Conservation (phyloP, 257 asterid species). For the Cynanchum wilfordii region DNA sequence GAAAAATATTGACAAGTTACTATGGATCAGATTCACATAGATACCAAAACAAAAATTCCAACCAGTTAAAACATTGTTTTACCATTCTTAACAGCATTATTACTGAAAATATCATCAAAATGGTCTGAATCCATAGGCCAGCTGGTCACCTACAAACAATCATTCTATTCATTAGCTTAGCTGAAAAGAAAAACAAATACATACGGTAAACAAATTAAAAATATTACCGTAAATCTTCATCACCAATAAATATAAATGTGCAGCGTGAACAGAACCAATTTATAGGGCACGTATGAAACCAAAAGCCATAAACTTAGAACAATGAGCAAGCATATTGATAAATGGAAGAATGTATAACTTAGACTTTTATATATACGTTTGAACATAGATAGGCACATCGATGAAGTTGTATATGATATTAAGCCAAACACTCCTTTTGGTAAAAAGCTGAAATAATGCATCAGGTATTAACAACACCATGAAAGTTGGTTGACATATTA, state of each 20-base stretch:
- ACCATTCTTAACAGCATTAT: constrained; percentile 41
- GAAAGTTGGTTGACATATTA: not conserved
- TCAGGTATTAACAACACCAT: not conserved
- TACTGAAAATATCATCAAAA: constrained; percentile 20
- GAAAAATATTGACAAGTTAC: constrained; percentile 7
- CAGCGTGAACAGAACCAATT: not conserved
- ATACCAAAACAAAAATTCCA: not conserved
- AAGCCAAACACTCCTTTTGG: not conserved
- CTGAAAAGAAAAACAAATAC: not conserved
- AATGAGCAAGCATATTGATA: not conserved
- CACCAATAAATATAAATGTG: not conserved
- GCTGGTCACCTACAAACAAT: not conserved
- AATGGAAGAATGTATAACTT: not conserved
- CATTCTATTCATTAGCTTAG: not conserved
- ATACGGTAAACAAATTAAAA: not conserved
- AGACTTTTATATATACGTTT: not conserved
- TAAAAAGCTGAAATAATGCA: not conserved
- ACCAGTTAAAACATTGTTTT: not conserved
- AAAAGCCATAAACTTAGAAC: not conserved
- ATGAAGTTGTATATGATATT: not conserved
- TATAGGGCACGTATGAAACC: not conserved
- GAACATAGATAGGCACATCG: not conserved
- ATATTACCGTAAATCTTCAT: not conserved
- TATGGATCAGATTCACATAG: not conserved
- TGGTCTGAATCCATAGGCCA: constrained; percentile 17